Base-by-base conservation (phyloP, 495 filamentous ascomycete genomes). In the Penicillium pulvis region DNA sequence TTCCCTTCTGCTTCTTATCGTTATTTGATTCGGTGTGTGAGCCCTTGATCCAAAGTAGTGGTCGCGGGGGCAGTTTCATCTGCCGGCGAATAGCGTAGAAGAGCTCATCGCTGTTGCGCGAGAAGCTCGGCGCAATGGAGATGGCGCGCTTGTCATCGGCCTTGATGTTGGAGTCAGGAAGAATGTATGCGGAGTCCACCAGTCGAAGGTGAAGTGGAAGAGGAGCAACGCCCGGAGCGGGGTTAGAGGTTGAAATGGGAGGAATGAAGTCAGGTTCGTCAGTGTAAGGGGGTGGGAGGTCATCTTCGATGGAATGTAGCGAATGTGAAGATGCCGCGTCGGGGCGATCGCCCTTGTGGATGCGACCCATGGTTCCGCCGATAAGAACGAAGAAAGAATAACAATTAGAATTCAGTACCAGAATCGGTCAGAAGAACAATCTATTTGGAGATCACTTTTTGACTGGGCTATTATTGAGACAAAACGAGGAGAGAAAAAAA, bases 11-110 rank as follows among this genome's bases (percentile, higher is more conserved):
- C n/a, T 74, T 72, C 8, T 57, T 56, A 53, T 64, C 57, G 8
- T 61, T 53, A 14, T 52, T 56, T 3, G 62, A 57, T 41, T 77
- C 70, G 9, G 56, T 66, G 51, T 79, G 77, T 4, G 61, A 62
- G 24, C 77, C 77, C 23, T 58, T 51, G 19, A 79, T 55, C 35
- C 47, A 49, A n/a, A 79, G 65, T 7, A 66, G 57, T 12, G 74
- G 75, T 1, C 72, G 75, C 8, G 71, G 68, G 0, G 77, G 77
- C 19, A 76, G 60, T 36, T 57, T 67, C 12, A 70, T 67, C 56
- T 79, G 74, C 19, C 59, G 57, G 30, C 44, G 43, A 49, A 78
- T 64, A 9, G 68, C 53, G 20, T 53, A 20, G 58, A 67, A 65
- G 23, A 79, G 68, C 16, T 55, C 56, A 26, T 58, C 41, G 31